Conservation (phyloP, 306 rosid species). For the Rosa persica region DNA sequence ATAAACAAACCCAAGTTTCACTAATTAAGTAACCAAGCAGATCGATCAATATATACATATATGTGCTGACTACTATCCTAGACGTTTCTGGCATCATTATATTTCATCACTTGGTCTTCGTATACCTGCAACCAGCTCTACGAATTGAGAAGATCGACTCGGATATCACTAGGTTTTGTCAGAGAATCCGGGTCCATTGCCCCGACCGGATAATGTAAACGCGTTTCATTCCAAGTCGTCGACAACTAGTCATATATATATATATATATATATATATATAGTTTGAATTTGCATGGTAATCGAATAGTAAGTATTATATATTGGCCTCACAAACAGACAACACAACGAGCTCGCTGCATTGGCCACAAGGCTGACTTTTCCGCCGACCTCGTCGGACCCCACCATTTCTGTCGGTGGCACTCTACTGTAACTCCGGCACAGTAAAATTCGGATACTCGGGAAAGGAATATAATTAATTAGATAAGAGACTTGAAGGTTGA, state of each 20-base stretch:
- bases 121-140: neutral
- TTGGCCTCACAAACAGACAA: neutral
- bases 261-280: no score
- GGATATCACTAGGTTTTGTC: neutral
- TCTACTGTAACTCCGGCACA: neutral
- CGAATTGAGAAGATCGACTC: neutral
- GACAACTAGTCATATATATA: neutral
- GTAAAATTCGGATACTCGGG: neutral
- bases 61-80: neutral
- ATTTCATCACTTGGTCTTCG: neutral
- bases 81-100: neutral
- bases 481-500: neutral
- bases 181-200: neutral
- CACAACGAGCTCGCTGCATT: neutral
- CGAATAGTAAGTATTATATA: neutral
- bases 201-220: slow-evolving; percentile 7
- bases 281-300: neutral
- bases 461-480: neutral
- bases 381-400: slow-evolving; percentile 1
- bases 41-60: neutral
- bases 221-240: slow-evolving; percentile 1
- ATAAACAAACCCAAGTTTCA: neutral
- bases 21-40: neutral
- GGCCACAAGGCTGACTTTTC: slow-evolving; percentile 3
- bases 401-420: slow-evolving; percentile 14